Evolutionary conservation across 1,284 basidiomycete genomes (phyloP).

Genomic region (Boletellus deceptivus): DNA sequence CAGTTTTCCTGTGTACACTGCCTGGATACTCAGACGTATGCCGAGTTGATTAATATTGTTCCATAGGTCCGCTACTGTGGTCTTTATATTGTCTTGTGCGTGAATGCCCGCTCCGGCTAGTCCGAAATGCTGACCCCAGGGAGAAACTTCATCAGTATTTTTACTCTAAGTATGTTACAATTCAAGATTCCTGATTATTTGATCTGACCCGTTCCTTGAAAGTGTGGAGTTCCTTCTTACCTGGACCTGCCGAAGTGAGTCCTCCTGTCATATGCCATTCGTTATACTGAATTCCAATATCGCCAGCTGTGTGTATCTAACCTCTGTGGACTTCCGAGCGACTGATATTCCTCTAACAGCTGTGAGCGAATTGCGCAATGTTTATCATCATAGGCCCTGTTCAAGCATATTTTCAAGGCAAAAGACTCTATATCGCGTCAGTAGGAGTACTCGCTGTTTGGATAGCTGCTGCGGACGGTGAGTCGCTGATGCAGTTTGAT

Average conservation of each 20-base stretch:
- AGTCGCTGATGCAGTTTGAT: background rate
- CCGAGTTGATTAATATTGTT: background rate
- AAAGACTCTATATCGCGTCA: slow-evolving; percentile 1
- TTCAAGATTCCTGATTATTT: background rate
- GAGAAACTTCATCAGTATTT: background rate
- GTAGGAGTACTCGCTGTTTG: slow-evolving; percentile 1
- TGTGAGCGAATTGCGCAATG: slow-evolving; percentile 1
- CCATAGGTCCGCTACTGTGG: slow-evolving; percentile 11
- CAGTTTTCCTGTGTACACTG: too few species aligned
- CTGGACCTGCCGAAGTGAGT: slow-evolving; percentile 2
- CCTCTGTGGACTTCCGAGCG: too few species aligned
- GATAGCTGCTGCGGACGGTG: slow-evolving; percentile 9
- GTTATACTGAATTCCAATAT: background rate
- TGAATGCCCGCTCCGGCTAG: background rate
- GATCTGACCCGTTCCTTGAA: background rate
- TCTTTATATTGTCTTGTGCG: slow-evolving; percentile 8
- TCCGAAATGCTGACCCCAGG: background rate
- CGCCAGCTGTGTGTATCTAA: slow-evolving; percentile 6
- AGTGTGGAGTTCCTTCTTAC: slow-evolving; percentile 5
- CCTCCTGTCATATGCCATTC: background rate
- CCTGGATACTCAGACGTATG: too few species aligned
- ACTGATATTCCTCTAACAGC: slow-evolving; percentile 2
- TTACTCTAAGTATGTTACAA: background rate
- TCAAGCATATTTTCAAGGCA: background rate
- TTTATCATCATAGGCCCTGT: background rate